Percentiles rank a stretch among this genome's conserved stretches.
Evolutionary conservation across 1,139 yeast species (phyloP).

Genomic region (Meyerozyma guilliermondii): DNA sequence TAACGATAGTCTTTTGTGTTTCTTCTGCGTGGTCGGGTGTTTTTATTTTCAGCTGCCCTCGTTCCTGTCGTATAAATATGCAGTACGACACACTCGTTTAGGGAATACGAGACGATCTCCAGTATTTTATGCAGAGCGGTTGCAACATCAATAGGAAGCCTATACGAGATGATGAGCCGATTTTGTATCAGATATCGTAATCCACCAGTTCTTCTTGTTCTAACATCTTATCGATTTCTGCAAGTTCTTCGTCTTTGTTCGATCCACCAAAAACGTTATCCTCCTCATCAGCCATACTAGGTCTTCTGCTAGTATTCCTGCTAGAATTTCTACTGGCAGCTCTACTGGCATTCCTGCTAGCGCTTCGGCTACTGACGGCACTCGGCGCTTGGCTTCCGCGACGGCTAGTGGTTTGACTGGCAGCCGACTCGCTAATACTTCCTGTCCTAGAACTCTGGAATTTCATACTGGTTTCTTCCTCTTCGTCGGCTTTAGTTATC

Average conservation of each 20-base stretch:
- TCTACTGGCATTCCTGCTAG: constrained; percentile 1
- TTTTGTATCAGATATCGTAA: constrained; percentile 22
- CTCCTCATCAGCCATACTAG: not conserved
- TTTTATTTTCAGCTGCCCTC: not conserved
- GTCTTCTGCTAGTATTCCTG: not conserved
- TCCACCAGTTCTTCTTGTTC: constrained; percentile 41
- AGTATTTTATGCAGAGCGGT: too few relatives aligned
- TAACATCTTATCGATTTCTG: constrained; percentile 32
- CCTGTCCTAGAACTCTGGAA: constrained; percentile 5
- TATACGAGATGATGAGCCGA: too few relatives aligned
- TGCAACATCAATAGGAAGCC: too few relatives aligned
- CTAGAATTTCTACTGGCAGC: constrained; percentile 1
- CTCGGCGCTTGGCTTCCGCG: constrained; percentile 2
- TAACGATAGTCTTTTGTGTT: not conserved
- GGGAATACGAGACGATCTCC: not conserved
- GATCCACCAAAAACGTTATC: constrained; percentile 3
- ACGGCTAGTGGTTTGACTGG: constrained; percentile 5
- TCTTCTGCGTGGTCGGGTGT: not conserved
- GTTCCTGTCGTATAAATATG: not conserved
- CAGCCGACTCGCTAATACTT: constrained; percentile 1
- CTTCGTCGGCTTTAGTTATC: constrained; percentile 20
- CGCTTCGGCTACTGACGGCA: not conserved
- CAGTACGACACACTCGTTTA: not conserved
- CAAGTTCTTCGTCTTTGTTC: constrained; percentile 9
- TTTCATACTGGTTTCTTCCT: constrained; percentile 2